Evolutionary conservation across 495 filamentous ascomycete species (phyloP).

Genomic region (Darksidea phi): DNA sequence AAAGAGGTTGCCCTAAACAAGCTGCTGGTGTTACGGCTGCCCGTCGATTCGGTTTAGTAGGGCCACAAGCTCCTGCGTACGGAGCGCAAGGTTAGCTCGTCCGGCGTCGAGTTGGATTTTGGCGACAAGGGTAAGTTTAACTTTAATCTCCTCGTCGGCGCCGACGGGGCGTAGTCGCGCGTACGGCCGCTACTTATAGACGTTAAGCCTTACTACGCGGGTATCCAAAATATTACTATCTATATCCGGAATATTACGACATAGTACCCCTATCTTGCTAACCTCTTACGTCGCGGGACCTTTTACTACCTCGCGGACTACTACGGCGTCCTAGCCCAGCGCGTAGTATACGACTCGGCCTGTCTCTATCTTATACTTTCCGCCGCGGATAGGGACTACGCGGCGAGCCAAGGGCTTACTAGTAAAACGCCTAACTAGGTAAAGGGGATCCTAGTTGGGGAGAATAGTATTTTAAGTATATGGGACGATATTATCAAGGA

Average conservation of each 20-base stretch:
- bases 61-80: conserved; percentile 42
- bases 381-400: conserved; percentile 41
- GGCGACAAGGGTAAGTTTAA: conserved; percentile 10
- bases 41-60: conserved; percentile 49
- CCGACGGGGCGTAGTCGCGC: conserved; percentile 34
- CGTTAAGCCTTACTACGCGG: conserved; percentile 22
- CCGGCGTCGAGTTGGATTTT: conserved; percentile 43
- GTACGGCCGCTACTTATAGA: conserved; percentile 25
- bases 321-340: conserved; percentile 42
- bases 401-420: conserved; percentile 34
- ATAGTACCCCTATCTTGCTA: conserved; percentile 28
- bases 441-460: conserved; percentile 40
- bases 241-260: conserved; percentile 31
- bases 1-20: conserved; percentile 44
- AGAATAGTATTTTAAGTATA: conserved; percentile 39
- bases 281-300: conserved; percentile 7
- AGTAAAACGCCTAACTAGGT: conserved; percentile 35
- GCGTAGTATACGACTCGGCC: conserved; percentile 43
- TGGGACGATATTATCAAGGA: conserved; percentile 45
- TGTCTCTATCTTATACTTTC: conserved; percentile 46
- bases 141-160: conserved; percentile 34
- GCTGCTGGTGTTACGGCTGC: conserved; percentile 45
- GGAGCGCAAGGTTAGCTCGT: conserved; percentile 14
- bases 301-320: conserved; percentile 32
- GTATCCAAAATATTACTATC: conserved; percentile 32